Percentiles rank a stretch among this genome's conserved stretches.
phyloP scores from a whole-genome alignment of 2,329 filamentous ascomycete species.

The Domatiomyces catenatus region DNA sequence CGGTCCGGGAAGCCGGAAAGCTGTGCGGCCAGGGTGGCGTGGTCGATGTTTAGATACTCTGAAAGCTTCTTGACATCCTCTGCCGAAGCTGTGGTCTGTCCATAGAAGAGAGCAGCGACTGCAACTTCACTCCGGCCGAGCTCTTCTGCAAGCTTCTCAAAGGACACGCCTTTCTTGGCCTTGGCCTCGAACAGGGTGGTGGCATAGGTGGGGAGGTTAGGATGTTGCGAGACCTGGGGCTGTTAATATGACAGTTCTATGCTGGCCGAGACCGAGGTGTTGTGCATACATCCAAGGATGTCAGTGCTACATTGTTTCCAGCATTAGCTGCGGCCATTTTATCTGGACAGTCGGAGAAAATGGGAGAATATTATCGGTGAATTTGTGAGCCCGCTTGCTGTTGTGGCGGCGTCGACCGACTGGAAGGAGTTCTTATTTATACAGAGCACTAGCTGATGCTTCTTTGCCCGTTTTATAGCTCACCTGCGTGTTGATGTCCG shows the following conservation, averaged over 20 bases:
- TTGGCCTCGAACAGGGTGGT: conserved; percentile 68
- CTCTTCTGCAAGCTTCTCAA: conserved; percentile 58
- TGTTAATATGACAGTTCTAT: conserved; percentile 10
- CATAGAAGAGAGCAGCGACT: conserved; percentile 79
- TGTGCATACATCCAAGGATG: conserved; percentile 28
- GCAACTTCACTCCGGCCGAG: conserved; percentile 71
- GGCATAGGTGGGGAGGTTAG: conserved; percentile 55
- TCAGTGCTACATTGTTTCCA: conserved; percentile 25
- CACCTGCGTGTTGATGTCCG: neutral
- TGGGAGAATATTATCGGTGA: neutral
- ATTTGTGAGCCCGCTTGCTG: neutral
- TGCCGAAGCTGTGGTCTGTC: conserved; percentile 57
- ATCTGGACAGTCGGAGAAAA: neutral
- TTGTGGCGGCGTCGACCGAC: neutral
- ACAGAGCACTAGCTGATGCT: neutral
- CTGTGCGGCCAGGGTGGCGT: conserved; percentile 42
- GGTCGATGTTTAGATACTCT: conserved; percentile 45
- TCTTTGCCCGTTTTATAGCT: neutral
- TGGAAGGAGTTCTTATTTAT: neutral
- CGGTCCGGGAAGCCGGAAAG: conserved; percentile 65
- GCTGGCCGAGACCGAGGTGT: neutral
- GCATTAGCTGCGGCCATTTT: neutral
- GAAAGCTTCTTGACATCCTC: conserved; percentile 57
- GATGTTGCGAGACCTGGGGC: conserved; percentile 46
- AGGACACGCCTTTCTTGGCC: conserved; percentile 56